Conservation (phyloP, 1,139 yeast species). For the Candida frijolesensis region DNA sequence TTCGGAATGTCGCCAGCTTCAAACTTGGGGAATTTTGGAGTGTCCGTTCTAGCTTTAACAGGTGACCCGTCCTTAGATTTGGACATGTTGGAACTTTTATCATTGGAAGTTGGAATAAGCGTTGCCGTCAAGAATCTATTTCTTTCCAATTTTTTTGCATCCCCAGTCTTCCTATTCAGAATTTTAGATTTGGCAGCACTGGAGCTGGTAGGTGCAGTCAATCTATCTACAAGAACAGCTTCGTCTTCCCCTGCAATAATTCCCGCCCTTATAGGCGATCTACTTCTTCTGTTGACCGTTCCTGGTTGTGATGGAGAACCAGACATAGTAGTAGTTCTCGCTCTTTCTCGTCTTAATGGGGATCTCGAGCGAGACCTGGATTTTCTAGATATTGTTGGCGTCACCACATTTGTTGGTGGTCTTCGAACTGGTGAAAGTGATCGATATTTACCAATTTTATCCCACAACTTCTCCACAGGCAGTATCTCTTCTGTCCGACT, state of each 20-base stretch:
- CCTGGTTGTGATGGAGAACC: slow-evolving; percentile 3
- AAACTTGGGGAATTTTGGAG: slow-evolving; percentile 14
- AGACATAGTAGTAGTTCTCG: background rate
- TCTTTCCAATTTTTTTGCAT: slow-evolving; percentile 17
- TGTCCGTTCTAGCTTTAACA: slow-evolving; percentile 1
- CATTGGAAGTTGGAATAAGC: slow-evolving; percentile 17
- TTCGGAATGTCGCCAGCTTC: slow-evolving; percentile 23
- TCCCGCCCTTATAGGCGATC: slow-evolving; percentile 2
- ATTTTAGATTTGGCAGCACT: slow-evolving; percentile 29
- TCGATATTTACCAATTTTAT: slow-evolving; percentile 10
- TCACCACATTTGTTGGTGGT: background rate
- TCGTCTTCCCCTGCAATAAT: slow-evolving; percentile 3
- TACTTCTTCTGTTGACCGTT: background rate
- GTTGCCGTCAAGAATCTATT: slow-evolving; percentile 42
- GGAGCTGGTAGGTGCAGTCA: slow-evolving; percentile 32
- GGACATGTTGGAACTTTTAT: background rate
- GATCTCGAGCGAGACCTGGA: slow-evolving; percentile 1
- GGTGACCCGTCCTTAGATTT: slow-evolving; percentile 8
- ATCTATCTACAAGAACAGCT: slow-evolving; percentile 17
- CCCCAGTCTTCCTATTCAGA: slow-evolving; percentile 5
- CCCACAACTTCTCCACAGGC: slow-evolving; percentile 10
- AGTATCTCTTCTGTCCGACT: slow-evolving; percentile 1
- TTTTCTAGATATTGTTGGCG: background rate
- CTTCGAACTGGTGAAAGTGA: slow-evolving; percentile 13
- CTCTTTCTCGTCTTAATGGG: slow-evolving; percentile 1